A percentile compares a stretch with the other conserved stretches of the same genome.
Evolutionary conservation across 768 basidiomycete species (phyloP).

Genomic region (Leccinum truebloodii): DNA sequence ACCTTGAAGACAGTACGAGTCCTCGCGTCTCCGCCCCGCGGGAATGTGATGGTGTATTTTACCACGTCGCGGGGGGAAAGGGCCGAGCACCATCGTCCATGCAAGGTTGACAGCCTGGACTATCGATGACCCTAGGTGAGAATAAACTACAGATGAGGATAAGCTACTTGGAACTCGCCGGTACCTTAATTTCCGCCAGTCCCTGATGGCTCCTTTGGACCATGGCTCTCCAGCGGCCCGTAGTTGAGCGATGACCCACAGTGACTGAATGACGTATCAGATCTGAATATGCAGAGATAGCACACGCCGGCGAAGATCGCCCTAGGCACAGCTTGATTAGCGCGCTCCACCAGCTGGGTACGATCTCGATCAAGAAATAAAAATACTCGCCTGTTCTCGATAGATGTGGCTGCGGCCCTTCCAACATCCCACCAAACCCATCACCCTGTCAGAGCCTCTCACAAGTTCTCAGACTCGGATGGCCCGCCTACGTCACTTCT

Average conservation of each 20-base stretch:
- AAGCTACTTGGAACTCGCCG: background rate
- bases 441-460: background rate
- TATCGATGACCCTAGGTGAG: background rate
- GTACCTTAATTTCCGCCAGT: background rate
- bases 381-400: background rate
- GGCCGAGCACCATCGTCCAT: background rate
- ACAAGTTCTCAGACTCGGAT: background rate
- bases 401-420: background rate
- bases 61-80: too few species aligned
- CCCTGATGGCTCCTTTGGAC: background rate
- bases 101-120: background rate
- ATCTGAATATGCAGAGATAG: background rate
- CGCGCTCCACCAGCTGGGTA: background rate
- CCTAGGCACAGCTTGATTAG: background rate
- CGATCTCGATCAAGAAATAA: background rate
- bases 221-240: too few species aligned
- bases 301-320: background rate
- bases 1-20: background rate
- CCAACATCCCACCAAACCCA: background rate
- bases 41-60: too few species aligned
- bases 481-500: background rate
- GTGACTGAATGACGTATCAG: background rate
- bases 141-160: background rate
- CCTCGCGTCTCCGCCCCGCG: background rate
- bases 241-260: too few species aligned